These are phyloP conservation scores for Ophiostoma triangulosporum DNA, from an alignment of 2,329 filamentous ascomycete species.

Conservation along the genomic window DNA sequence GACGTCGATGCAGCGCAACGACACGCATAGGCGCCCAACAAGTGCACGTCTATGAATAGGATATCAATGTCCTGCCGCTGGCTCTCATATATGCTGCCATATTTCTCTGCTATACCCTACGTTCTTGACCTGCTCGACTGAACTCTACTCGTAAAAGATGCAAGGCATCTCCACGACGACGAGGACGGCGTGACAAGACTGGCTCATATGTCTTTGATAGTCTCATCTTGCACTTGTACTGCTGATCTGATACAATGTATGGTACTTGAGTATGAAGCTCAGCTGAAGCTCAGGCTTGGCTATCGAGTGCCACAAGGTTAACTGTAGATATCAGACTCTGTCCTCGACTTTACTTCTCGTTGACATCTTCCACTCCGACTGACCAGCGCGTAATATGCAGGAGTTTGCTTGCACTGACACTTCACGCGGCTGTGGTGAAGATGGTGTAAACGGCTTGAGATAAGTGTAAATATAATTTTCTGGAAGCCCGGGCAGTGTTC, in stretches of 20 bases:
- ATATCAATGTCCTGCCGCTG: neutral
- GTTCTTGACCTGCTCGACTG: neutral
- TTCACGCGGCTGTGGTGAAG: too few species aligned
- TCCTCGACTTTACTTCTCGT: neutral
- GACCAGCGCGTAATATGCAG: neutral
- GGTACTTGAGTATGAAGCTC: too few species aligned
- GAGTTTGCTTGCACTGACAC: too few species aligned
- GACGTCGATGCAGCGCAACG: neutral
- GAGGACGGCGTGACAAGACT: neutral
- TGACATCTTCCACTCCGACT: neutral
- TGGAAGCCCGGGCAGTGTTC: too few species aligned
- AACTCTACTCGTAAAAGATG: too few species aligned
- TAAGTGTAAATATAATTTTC: too few species aligned
- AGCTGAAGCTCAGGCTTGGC: too few species aligned
- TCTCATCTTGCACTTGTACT: neutral
- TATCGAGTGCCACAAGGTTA: too few species aligned
- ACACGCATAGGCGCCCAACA: neutral
- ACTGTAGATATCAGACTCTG: neutral
- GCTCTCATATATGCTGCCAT: neutral
- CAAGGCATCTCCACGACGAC: neutral
- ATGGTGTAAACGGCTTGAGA: too few species aligned
- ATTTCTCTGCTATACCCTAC: neutral
- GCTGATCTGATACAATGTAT: too few species aligned
- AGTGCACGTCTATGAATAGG: neutral
- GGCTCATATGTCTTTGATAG: neutral